Evolutionary conservation across 371 early-diverging fungal genomes (phyloP).

Genomic region (Blakeslea trispora): DNA sequence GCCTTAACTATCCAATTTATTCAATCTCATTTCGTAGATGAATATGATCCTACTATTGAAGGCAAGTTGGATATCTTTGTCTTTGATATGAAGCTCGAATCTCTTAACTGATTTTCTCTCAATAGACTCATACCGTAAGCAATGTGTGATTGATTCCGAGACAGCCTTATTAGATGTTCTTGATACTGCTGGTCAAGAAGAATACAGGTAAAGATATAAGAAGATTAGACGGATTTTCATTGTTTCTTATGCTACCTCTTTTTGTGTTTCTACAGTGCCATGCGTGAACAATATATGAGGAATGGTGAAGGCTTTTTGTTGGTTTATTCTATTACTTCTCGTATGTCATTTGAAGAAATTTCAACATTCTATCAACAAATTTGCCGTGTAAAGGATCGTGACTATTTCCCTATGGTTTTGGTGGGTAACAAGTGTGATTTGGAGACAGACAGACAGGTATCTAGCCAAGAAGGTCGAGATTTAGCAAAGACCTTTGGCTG

Average conservation of each 20-base stretch:
- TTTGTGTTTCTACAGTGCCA: no score
- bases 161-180: constrained; percentile 84
- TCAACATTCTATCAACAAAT: constrained; percentile 77
- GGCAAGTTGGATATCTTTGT: constrained; percentile 31
- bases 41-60: constrained; percentile 94
- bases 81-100: neutral
- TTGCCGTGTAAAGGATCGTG: constrained; percentile 79
- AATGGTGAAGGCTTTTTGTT: constrained; percentile 55
- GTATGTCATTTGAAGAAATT: constrained; percentile 81
- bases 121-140: constrained; percentile 90
- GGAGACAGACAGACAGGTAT: constrained; percentile 68
- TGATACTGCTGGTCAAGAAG: constrained; percentile 95
- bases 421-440: constrained; percentile 98
- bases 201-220: constrained; percentile 65
- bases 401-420: constrained; percentile 86
- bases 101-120: neutral
- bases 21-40: constrained; percentile 87
- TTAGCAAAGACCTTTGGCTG: constrained; percentile 34
- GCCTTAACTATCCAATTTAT: constrained; percentile 91
- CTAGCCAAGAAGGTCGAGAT: constrained; percentile 33
- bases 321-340: constrained; percentile 74
- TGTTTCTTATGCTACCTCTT: no score
- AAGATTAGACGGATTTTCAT: no score
- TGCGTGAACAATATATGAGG: constrained; percentile 82
- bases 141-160: constrained; percentile 83